Base-by-base conservation (phyloP, 2,329 filamentous ascomycete species). In the Colletotrichum gigasporum region DNA sequence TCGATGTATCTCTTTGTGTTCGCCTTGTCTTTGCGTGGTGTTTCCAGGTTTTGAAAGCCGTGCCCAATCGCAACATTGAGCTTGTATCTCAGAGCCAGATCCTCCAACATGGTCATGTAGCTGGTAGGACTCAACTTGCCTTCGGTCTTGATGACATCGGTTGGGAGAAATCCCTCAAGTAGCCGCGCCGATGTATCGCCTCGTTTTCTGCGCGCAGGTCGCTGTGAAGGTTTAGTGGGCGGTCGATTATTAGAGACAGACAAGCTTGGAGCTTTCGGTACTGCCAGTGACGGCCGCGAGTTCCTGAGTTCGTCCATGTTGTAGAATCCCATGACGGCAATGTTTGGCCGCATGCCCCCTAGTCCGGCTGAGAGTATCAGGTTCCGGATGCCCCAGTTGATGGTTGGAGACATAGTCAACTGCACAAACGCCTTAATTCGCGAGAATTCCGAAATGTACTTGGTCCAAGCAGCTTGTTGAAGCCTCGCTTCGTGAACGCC, bases 401-500 rank as follows among this genome's bases (percentile, higher is more conserved):
- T 87, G 3, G 88, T 87, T 0, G 93, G 93, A 1, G 92, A 93
- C 74, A 97, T 92, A 12, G 91, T 89, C 53, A 97, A 87, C 69
- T 97, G 94, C 11, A 96, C 90, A 73, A 97, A 97, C 0, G 93
- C 93, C 75, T 97, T 97, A 73, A 96, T 93, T 69, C 87, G 90
- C 1, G 92, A 93, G 68, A 89, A 93, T 70, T 96, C 93, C 1
- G 83, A 83, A 47, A 97, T 95, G 68, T 94, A 94, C 69, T 91
- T 93, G 24, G 91, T 91, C 93, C 93, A 96, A 0, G 91, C 88
- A 11, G 87, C 86, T 73, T 96, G 93, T 72, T 96, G 93, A 18
- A 90, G 82, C 66, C 91, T 91, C 3, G 92, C 92, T 75, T 97
- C 93, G 5, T 92, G 88, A 8, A 96, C 91, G 4, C 92, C 91